These are phyloP conservation scores for Paramarasmius palmivorus DNA, from an alignment of 1,284 basidiomycete species.

Conservation along the genomic window DNA sequence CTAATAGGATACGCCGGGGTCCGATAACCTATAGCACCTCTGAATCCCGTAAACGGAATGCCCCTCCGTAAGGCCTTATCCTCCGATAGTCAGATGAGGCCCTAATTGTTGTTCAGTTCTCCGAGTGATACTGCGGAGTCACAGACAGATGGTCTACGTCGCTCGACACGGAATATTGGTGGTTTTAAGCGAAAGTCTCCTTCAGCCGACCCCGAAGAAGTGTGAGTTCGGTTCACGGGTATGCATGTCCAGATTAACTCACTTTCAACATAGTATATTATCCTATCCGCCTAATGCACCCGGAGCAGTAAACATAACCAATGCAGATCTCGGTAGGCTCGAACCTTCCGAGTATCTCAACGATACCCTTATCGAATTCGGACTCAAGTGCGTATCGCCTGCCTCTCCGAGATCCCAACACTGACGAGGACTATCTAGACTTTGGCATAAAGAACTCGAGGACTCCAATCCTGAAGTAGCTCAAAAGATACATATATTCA, in stretches of 20 bases:
- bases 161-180: conserved; percentile 26
- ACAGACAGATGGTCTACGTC: conserved; percentile 23
- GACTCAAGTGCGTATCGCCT: conserved; percentile 69
- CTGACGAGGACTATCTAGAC: conserved; percentile 39
- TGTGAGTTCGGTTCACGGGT: conserved; percentile 42
- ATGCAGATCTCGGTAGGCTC: conserved; percentile 75
- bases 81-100: not conserved
- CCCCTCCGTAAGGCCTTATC: no score
- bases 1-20: no score
- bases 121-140: not conserved
- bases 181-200: conserved; percentile 25
- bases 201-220: conserved; percentile 56
- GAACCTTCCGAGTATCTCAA: conserved; percentile 86
- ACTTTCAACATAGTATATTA: conserved; percentile 53
- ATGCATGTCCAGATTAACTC: conserved; percentile 8
- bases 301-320: conserved; percentile 77
- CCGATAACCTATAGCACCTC: no score
- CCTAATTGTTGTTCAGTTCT: not conserved
- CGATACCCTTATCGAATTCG: conserved; percentile 95
- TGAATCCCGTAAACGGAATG: no score
- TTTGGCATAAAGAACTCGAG: conserved; percentile 65
- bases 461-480: conserved; percentile 58
- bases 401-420: not conserved
- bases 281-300: conserved; percentile 71
- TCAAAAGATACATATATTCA: conserved; percentile 87